Base-by-base conservation (phyloP, 768 basidiomycete genomes). In the Pleurotus ostreatus region DNA sequence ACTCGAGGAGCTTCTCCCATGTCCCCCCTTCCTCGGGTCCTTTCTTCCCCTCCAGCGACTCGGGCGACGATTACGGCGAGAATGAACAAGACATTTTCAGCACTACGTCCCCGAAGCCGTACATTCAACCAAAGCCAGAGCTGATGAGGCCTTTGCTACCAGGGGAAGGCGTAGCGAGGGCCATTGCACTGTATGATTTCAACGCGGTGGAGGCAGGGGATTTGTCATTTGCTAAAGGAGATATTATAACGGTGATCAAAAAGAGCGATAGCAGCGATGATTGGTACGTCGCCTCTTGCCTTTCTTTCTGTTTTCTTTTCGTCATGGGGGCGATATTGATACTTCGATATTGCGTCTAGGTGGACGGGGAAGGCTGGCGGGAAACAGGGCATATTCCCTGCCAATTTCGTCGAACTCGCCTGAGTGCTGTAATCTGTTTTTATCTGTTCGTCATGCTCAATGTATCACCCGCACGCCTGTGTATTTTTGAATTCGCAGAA, bases 371-470 rank as follows among this genome's bases (percentile, higher is more conserved):
- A 81, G 64, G 58, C 84, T 1, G 70, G 79, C 18, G 78, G 78
- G 13, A 68, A 75, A 39, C 73, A 81, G 60, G 91, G 91, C 0
- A 79, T 86, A 45, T 92, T 93, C 68, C 90, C 90, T 34, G 90
- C 90, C 13, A 92, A 92, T 66, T 90, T 89, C 62, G 87, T 91
- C n/a, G 87, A 90, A 65, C 68, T 90, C 52, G 71, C 73, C 37
- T 78, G 63, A 68, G 45, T 55, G 34, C 23, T 18, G 26, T 22
- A 20, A 30, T 44, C 16, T 48, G 30, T 34, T 11, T 34, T 1
- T 34, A 34, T 11, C 9, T 9, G 30, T 34, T 34, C 30, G 30
- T 34, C 30, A 34, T 48, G 45, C 25, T 49, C 22, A 55, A 59
- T 41, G 6, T 25, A 34, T 34, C 7, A 34, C 8, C 30, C 11